Conservation (phyloP, 306 rosid genomes). For the Vigna unguiculata region DNA sequence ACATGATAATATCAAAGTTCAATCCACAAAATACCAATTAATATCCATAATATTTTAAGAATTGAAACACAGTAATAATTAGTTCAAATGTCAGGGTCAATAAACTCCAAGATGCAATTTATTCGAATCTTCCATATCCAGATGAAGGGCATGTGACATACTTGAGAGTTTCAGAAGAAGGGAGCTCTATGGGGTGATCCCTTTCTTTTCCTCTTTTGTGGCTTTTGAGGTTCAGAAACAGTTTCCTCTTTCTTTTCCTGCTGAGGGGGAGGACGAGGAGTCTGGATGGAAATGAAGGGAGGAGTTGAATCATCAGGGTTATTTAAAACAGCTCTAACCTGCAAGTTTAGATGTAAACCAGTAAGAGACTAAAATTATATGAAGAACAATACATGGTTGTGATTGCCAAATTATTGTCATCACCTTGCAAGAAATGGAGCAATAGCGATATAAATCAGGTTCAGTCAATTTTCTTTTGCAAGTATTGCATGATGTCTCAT, state of each 20-base stretch:
- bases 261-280: background rate
- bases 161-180: conserved; percentile 42
- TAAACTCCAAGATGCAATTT: conserved; percentile 2
- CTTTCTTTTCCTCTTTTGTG: conserved; percentile 47
- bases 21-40: background rate
- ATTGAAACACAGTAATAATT: background rate
- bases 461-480: conserved; percentile 50
- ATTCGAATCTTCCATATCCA: conserved; percentile 10
- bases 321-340: conserved; percentile 44
- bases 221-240: background rate
- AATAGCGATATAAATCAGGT: conserved; percentile 47
- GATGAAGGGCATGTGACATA: background rate
- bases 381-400: conserved; percentile 4
- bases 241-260: conserved; percentile 1
- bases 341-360: conserved; percentile 36
- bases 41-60: background rate
- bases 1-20: background rate
- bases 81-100: conserved; percentile 4
- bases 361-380: conserved; percentile 8
- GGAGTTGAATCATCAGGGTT: conserved; percentile 46
- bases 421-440: conserved; percentile 63
- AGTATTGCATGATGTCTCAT: conserved; percentile 41
- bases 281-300: conserved; percentile 37
- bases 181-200: conserved; percentile 64
- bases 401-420: conserved; percentile 25